These are phyloP conservation scores for Marchantia polymorpha DNA, from an alignment of 225 moss, liverwort and hornwort genomes.

Conservation along the genomic window DNA sequence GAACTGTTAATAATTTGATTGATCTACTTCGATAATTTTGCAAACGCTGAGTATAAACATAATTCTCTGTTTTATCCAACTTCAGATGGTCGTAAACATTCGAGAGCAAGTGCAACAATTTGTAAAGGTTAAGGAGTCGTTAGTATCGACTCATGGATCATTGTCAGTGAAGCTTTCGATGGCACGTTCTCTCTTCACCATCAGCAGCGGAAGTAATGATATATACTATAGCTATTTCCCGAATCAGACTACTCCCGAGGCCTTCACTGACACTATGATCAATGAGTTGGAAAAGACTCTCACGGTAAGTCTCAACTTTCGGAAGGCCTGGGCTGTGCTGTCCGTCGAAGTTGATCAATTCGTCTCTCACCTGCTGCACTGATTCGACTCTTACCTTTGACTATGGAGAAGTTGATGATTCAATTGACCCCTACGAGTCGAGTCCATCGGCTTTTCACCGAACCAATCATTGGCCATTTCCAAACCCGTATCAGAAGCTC, in stretches of 20 bases:
- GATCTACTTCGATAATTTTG: no score
- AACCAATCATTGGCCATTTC: no score
- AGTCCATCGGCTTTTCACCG: no score
- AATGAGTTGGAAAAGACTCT: not conserved
- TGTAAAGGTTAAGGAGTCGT: not conserved
- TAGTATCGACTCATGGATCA: not conserved
- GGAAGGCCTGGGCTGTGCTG: no score
- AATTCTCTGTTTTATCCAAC: not conserved
- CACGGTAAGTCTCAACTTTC: not conserved
- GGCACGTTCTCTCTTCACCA: not conserved
- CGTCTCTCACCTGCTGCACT: no score
- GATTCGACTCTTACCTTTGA: not conserved
- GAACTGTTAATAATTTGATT: no score
- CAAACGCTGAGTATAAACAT: no score
- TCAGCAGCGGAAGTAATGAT: not conserved
- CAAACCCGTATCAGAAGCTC: no score
- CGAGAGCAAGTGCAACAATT: not conserved
- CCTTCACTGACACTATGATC: not conserved
- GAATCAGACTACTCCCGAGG: not conserved
- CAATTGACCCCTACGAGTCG: no score
- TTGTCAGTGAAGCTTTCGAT: not conserved
- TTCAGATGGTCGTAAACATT: not conserved
- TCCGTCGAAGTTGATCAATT: no score
- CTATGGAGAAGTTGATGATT: no score
- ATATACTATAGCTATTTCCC: not conserved